Evolutionary conservation across 305 asterid species (phyloP), one percentile per base, ranked within the genome.

Genomic region (Striga hermonthica): DNA sequence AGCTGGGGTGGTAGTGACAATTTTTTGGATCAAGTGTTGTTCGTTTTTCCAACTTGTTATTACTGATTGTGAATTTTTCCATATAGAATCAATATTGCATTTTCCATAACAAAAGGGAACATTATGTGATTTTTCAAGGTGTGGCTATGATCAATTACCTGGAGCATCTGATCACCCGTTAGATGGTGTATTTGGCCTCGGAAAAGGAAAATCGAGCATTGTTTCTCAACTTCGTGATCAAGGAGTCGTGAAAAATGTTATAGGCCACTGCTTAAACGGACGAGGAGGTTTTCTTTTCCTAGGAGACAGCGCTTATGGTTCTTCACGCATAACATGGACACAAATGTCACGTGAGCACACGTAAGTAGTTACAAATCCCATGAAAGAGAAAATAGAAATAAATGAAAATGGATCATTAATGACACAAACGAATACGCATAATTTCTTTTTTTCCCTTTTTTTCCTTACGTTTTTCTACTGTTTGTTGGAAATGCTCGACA

Each of bases 111-210:
- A 22, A 22, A 22, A 22, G 1, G 31, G 31, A 22, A 22, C 31
- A 22, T 44, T n/a, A n/a, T n/a, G n/a, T n/a, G n/a, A n/a, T 52
- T 69, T 68, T 15, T 31, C 9, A 76, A 91, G 98, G 72, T 90
- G 98, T 74, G 97, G 97, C 11, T 93, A 93, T 60, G 96, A 93
- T 80, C 99, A 93, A 75, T 34, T 85, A 68, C 76, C 90, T 6
- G 95, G 95, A 64, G 40, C 81, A 44, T 73, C 91, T 7, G 77
- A 80, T 70, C 95, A 88, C 69, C 88, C 94, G 4, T 64, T 90
- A 63, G 99, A 93, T 58, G 99, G 99, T 69, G 90, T 93, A 39
- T 95, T 93, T 60, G 99, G 99, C 28, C 96, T 93, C 4, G 99
- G 99, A 36, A 90, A 71, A 73, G 99, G 97, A 5, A 86, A 80